Percentiles rank a stretch among this genome's conserved stretches.
phyloP scores from a whole-genome alignment of 116 monocot genomes.

The Phalaenopsis hybrid region DNA sequence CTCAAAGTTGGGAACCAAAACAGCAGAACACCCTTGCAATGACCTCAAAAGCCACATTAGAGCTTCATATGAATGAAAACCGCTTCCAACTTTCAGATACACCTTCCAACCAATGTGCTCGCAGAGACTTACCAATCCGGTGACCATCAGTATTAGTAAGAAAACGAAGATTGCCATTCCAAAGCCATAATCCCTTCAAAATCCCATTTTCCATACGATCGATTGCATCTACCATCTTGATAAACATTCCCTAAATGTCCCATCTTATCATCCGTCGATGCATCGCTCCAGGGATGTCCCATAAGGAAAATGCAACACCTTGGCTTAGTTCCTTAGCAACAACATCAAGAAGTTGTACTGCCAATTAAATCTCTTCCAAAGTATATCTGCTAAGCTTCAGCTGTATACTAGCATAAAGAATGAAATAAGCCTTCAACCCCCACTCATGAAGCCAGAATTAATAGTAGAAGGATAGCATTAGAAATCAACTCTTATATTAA shows the following conservation, averaged over 20 bases:
- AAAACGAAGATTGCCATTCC: too few relatives aligned
- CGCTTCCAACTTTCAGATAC: too few relatives aligned
- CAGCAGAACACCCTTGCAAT: too few relatives aligned
- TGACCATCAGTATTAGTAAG: too few relatives aligned
- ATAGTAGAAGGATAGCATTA: too few relatives aligned
- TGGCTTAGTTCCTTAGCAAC: slow-evolving; percentile 69
- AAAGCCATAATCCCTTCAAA: slow-evolving; percentile 49
- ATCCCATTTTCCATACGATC: slow-evolving; percentile 56
- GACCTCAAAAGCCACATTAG: too few relatives aligned
- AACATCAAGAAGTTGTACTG: slow-evolving; percentile 61
- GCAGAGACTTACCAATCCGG: too few relatives aligned
- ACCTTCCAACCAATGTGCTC: too few relatives aligned
- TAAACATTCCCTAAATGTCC: slow-evolving; percentile 30
- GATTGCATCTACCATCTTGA: slow-evolving; percentile 39
- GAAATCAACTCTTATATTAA: too few relatives aligned
- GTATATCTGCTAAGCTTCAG: slow-evolving; percentile 41
- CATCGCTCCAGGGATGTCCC: slow-evolving; percentile 44
- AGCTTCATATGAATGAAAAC: too few relatives aligned
- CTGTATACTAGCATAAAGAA: slow-evolving; percentile 58
- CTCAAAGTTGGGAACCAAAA: too few relatives aligned
- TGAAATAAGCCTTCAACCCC: slow-evolving; percentile 55
- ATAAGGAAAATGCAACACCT: slow-evolving; percentile 20
- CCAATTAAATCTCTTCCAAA: slow-evolving; percentile 28
- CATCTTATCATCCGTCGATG: slow-evolving; percentile 57
- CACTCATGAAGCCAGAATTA: slow-evolving; percentile 31